Evolutionary conservation across 2,329 filamentous ascomycete genomes (phyloP).

Genomic region (Claviceps sp.): DNA sequence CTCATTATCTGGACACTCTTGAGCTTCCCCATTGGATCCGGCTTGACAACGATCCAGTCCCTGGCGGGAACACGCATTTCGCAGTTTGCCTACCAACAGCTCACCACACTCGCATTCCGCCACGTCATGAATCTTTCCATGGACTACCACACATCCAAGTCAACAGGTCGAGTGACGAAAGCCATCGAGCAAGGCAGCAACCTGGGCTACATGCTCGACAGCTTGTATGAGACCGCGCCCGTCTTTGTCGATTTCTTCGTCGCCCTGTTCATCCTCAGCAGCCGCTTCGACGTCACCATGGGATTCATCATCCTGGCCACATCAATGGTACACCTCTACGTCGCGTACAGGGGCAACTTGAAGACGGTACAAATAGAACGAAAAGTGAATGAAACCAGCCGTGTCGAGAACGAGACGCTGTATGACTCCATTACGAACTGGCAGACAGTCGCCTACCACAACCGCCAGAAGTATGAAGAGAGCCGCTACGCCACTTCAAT

Average conservation of each 20-base stretch:
- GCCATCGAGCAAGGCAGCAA: constrained; percentile 48
- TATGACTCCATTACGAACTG: constrained; percentile 23
- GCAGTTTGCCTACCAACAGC: constrained; percentile 29
- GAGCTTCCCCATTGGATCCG: constrained; percentile 7
- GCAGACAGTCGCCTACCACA: constrained; percentile 36
- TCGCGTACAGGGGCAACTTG: constrained; percentile 8
- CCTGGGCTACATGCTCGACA: constrained; percentile 43
- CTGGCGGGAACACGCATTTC: constrained; percentile 12
- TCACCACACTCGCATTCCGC: constrained; percentile 43
- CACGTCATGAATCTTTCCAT: constrained; percentile 55
- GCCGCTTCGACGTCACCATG: constrained; percentile 29
- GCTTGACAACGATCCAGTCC: constrained; percentile 2
- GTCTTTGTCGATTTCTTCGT: constrained; percentile 19
- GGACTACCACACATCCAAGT: constrained; percentile 53
- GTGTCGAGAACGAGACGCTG: constrained; percentile 8
- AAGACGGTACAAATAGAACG: constrained; percentile 7
- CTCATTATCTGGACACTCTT: constrained; percentile 7
- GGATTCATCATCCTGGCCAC: constrained; percentile 11
- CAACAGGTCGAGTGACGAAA: constrained; percentile 46
- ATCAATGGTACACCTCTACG: constrained; percentile 8
- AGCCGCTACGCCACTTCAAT: constrained; percentile 10
- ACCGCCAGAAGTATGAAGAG: constrained; percentile 13
- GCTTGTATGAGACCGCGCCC: constrained; percentile 19
- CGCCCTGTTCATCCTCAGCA: constrained; percentile 46
- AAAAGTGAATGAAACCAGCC: constrained; percentile 6